Percentiles rank a stretch among this genome's conserved stretches.
phyloP scores from a whole-genome alignment of 495 filamentous ascomycete species.

The Neurospora sublineolata region DNA sequence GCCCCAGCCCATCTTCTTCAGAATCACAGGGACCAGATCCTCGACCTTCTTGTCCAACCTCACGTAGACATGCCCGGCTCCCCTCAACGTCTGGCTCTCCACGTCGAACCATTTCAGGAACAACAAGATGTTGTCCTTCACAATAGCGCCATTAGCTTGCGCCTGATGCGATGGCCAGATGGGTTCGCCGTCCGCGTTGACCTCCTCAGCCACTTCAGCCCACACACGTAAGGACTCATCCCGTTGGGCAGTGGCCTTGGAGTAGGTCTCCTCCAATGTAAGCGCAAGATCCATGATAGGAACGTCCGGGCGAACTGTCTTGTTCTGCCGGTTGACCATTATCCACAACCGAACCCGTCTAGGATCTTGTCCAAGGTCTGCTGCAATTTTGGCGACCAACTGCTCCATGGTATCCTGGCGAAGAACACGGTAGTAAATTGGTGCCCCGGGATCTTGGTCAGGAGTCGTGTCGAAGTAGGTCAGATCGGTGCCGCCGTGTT shows the following conservation, averaged over 20 bases:
- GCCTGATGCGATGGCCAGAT: conserved; percentile 51
- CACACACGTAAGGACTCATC: conserved; percentile 69
- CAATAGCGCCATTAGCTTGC: conserved; percentile 34
- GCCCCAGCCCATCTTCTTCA: conserved; percentile 82
- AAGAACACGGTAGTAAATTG: conserved; percentile 57
- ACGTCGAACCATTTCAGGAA: conserved; percentile 90
- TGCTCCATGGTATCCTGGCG: conserved; percentile 63
- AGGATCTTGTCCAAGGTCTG: conserved; percentile 51
- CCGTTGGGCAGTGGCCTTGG: conserved; percentile 48
- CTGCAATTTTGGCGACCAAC: conserved; percentile 54
- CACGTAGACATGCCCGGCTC: conserved; percentile 73
- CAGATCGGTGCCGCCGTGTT: conserved; percentile 78
- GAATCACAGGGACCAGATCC: conserved; percentile 71
- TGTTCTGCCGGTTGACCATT: conserved; percentile 98
- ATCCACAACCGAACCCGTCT: conserved; percentile 73
- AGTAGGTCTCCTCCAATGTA: conserved; percentile 68
- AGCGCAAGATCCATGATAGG: conserved; percentile 66
- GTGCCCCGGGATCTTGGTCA: conserved; percentile 44
- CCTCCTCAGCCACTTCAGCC: conserved; percentile 62
- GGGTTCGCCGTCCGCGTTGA: conserved; percentile 50
- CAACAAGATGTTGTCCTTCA: conserved; percentile 55
- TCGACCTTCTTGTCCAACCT: conserved; percentile 75
- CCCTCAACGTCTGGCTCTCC: conserved; percentile 58
- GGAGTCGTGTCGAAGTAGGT: conserved; percentile 52
- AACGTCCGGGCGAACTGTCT: conserved; percentile 82